A percentile compares a stretch with the other conserved stretches of the same genome.
Evolutionary conservation across 805 yeast genomes (phyloP).

Genomic region (Lachancea kluyveri): DNA sequence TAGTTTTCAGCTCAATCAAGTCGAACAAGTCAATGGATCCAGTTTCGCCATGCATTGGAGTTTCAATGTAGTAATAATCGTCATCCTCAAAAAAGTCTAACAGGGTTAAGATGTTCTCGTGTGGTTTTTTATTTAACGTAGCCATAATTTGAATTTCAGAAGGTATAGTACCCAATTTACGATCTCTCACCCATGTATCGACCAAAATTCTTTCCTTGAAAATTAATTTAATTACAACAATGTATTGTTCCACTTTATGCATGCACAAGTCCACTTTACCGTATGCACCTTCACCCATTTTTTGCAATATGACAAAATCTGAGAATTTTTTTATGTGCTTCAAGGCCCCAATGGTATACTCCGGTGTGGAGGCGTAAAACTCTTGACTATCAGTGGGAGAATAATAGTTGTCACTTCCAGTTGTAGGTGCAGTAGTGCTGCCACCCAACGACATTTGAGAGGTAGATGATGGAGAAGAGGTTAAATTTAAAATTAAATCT

Average conservation of each 20-base stretch:
- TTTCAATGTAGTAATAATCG: conserved; percentile 82
- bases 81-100: conserved; percentile 92
- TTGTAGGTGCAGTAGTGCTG: too few relatives aligned
- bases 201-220: conserved; percentile 89
- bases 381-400: conserved; percentile 6
- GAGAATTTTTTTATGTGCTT: conserved; percentile 65
- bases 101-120: conserved; percentile 79
- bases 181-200: conserved; percentile 96
- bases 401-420: not conserved
- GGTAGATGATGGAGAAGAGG: conserved; percentile 14
- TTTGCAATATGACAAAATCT: conserved; percentile 66
- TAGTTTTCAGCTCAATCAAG: conserved; percentile 76
- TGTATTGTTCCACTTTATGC: conserved; percentile 57
- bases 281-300: conserved; percentile 95
- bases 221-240: conserved; percentile 79
- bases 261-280: conserved; percentile 85
- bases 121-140: conserved; percentile 67
- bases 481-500: conserved; percentile 25
- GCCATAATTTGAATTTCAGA: conserved; percentile 94
- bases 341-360: conserved; percentile 48
- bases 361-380: conserved; percentile 16
- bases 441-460: not conserved
- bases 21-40: conserved; percentile 94
- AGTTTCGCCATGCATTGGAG: conserved; percentile 81
- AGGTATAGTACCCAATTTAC: conserved; percentile 87